phyloP scores from a whole-genome alignment of 73 alveolate genomes.

The Paramecium pentaurelia region DNA sequence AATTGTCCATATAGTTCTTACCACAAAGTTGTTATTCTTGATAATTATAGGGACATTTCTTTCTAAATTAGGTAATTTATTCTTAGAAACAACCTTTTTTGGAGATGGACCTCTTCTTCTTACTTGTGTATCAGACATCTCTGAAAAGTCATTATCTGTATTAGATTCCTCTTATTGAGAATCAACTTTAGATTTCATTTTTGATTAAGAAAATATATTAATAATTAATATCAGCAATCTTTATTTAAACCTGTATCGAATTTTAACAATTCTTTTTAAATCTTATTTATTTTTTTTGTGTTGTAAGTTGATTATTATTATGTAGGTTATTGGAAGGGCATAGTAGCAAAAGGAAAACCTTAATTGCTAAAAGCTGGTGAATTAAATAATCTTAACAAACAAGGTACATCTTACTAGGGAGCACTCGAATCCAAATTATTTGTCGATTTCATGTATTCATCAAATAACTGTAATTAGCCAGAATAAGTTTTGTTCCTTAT shows the following conservation, averaged over 20 bases:
- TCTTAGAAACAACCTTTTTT: background rate
- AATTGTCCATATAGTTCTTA: conserved; percentile 67
- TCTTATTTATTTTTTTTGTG: background rate
- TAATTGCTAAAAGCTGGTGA: background rate
- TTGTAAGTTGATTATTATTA: background rate
- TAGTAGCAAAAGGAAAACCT: background rate
- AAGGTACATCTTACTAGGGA: background rate
- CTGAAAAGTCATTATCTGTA: conserved; percentile 30
- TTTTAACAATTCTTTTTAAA: background rate
- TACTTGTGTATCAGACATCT: conserved; percentile 4
- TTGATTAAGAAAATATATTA: background rate
- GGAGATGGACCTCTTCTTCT: background rate
- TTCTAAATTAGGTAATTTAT: conserved; percentile 10
- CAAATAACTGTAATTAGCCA: background rate
- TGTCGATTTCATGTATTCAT: conserved; percentile 3
- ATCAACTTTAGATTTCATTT: background rate
- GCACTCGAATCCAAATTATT: background rate
- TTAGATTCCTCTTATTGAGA: background rate
- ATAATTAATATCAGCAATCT: background rate
- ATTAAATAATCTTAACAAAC: background rate
- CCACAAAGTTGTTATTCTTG: background rate
- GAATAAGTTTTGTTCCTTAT: background rate
- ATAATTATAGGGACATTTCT: conserved; percentile 14
- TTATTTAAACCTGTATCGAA: conserved; percentile 3
- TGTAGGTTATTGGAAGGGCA: background rate